Evolutionary conservation across 805 yeast species (phyloP), one percentile per base, ranked within the genome.

Genomic region (Saitoella complicata): DNA sequence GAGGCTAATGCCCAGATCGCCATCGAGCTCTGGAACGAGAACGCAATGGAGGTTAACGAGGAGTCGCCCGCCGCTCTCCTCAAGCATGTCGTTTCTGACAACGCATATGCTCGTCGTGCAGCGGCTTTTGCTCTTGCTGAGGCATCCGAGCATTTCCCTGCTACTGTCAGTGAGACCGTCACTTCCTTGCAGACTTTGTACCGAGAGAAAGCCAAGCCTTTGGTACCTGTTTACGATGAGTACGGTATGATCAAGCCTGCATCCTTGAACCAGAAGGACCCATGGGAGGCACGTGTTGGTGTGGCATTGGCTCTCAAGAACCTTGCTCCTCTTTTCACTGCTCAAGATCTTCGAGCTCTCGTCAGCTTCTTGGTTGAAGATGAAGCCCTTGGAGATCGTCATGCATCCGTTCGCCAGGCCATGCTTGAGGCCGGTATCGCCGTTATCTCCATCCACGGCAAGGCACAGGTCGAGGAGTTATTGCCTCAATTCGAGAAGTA

Each of bases 361-460:
- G 72, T 86, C 54, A 59, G 62, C 21, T 84, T 83, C 58, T 63
- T 84, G 44, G 72, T 80, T 31, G 66, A 71, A 11, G 51, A 51
- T 7, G 52, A 51, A 39, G 82, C 88, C 1, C 65, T 86, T 38
- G 86, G 84, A 31, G 97, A 87, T 57, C 69, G 71, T 46, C 81
- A 82, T 47, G 63, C 71, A 0, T 61, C 73, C 43, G 95, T 85
- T 4, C 73, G 91, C 44, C 81, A 77, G 49, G 93, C 82, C 56
- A 70, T 86, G 58, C 86, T 84, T 55, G 88, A 80, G 45, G 91
- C 95, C n/a, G 97, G 95, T 42, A 69, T 83, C 46, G 75, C 70
- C 37, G 68, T 84, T 33, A 75, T 91, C 44, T 70, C 76, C 38
- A 55, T 58, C 1, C 80, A 78, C 51, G 96, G 95, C 13, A 67